phyloP scores from a whole-genome alignment of 1,284 basidiomycete genomes.

The Leucoagaricus sp. region DNA sequence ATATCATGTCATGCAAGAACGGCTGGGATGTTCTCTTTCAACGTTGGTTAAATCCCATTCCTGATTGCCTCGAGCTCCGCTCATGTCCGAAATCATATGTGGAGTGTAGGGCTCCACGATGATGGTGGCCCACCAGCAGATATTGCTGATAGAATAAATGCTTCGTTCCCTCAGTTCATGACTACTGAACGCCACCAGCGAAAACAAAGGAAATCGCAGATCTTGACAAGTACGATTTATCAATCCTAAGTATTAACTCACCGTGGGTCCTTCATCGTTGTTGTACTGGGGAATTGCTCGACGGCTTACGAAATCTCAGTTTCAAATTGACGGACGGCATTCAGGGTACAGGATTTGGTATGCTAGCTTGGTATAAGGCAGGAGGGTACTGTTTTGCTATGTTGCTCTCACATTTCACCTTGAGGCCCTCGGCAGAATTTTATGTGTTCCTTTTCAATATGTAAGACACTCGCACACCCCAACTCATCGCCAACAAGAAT shows the following conservation, averaged over 20 bases:
- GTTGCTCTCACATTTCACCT: neutral
- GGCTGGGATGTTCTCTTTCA: conserved; percentile 23
- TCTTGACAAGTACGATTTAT: conserved; percentile 46
- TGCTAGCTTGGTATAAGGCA: conserved; percentile 26
- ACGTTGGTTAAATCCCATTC: neutral
- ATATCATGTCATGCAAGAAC: conserved; percentile 39
- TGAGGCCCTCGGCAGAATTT: neutral
- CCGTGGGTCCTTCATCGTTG: neutral
- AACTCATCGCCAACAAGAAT: conserved; percentile 66
- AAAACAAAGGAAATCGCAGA: conserved; percentile 48
- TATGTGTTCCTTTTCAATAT: neutral
- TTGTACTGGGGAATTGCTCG: conserved; percentile 21
- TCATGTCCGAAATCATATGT: neutral
- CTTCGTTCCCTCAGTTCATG: conserved; percentile 45
- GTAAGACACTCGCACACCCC: conserved; percentile 63
- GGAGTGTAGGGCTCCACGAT: conserved; percentile 45
- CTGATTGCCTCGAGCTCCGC: too few species aligned
- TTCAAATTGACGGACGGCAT: conserved; percentile 28
- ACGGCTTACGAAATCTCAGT: conserved; percentile 25
- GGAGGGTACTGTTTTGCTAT: conserved; percentile 43
- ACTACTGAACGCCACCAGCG: conserved; percentile 44
- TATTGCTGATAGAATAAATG: conserved; percentile 49
- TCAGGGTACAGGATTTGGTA: conserved; percentile 24
- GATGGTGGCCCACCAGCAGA: conserved; percentile 49
- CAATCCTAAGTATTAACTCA: neutral